Conservation (phyloP, 345 rosid species). For the Murraya paniculata region DNA sequence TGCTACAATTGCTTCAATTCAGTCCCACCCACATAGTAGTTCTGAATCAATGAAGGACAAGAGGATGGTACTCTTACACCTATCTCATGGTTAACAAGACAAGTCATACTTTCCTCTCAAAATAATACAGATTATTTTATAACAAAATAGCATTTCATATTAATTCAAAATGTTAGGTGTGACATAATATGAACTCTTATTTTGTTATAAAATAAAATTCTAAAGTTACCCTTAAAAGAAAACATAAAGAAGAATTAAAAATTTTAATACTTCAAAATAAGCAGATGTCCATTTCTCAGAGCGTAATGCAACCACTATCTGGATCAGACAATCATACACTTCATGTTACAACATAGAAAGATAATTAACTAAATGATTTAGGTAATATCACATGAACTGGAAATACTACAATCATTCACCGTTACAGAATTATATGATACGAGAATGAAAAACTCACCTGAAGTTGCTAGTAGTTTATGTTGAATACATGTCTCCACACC, state of each 20-base stretch:
- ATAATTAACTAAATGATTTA: not conserved
- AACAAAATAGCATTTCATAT: too few species aligned
- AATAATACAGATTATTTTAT: too few species aligned
- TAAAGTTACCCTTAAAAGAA: not conserved
- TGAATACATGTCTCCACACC: conserved; percentile 89
- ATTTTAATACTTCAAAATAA: not conserved
- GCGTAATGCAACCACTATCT: not conserved
- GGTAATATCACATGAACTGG: not conserved
- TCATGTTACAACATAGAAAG: not conserved
- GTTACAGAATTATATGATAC: conserved; percentile 3
- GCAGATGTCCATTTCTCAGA: not conserved
- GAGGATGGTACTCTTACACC: too few species aligned
- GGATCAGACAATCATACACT: conserved; percentile 1
- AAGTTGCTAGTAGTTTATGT: conserved; percentile 91
- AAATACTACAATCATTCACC: not conserved
- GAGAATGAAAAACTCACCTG: conserved; percentile 47
- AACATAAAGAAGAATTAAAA: not conserved
- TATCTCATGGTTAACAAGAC: too few species aligned
- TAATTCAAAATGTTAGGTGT: too few species aligned
- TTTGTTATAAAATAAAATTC: not conserved
- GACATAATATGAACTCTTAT: not conserved
- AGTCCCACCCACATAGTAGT: too few species aligned
- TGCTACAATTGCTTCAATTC: too few species aligned
- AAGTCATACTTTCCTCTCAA: too few species aligned
- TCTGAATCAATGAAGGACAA: too few species aligned